Base-by-base conservation (phyloP, 495 filamentous ascomycete genomes). In the Neurospora sublineolata region DNA sequence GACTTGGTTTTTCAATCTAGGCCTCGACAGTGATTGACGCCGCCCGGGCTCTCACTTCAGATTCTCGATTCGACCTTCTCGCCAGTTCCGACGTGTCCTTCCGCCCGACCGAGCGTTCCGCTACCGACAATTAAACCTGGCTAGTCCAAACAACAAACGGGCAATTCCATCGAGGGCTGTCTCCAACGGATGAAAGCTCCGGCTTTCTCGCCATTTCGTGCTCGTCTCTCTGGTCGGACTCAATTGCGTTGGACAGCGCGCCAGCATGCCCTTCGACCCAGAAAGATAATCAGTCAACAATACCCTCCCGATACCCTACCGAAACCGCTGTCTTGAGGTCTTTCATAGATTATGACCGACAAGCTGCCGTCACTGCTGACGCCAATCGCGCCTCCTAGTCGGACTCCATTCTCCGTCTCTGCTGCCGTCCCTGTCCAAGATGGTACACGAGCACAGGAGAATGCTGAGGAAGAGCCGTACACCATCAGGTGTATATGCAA, bases 401-500 rank as follows among this genome's bases (percentile, higher is more conserved):
- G 83, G 80, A 75, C 80, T 76, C 78, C 74, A 74, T 79, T 82
- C 86, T 73, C 84, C 82, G 84, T 84, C 71, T 82, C 83, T 73
- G 84, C 84, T 58, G 83, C 85, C 74, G 80, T 81, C 75, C 38
- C 78, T 18, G 78, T 79, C 73, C 87, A 87, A 82, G 86, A 89
- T 83, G 87, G 85, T 71, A 79, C 84, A 73, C 85, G 87, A 72
- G 83, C 82, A 79, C 77, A 79, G 71, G 79, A 83, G 80, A 76
- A 84, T 74, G 83, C 86, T 78, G 93, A 94, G 74, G 92, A 96
- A 80, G 93, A 97, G 79, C 92, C 92, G 64, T 97, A 94, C 80
- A 95, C 91, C 76, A 99, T 99, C 84, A 96, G 94, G 85, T 99
- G 95, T 87, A 94, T 98, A 75, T 99, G 95, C 83, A 86, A 89